phyloP scores from a whole-genome alignment of 2,329 filamentous ascomycete species.

The Leptographium lundbergii region DNA sequence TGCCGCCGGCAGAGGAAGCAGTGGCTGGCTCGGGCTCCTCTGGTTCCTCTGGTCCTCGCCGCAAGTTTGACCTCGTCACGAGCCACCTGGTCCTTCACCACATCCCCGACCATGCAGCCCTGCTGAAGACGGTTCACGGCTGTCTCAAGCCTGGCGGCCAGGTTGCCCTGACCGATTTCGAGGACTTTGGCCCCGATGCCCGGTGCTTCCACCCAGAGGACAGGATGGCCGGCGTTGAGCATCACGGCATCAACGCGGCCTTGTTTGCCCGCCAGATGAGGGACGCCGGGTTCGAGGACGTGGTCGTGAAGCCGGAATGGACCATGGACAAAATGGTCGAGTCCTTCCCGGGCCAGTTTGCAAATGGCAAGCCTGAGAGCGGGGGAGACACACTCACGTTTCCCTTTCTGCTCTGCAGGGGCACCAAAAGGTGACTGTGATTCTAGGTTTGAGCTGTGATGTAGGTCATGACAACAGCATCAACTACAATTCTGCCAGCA shows the following conservation, averaged over 20 bases:
- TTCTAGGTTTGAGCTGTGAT: too few species aligned
- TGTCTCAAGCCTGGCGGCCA: constrained; percentile 33
- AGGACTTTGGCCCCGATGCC: constrained; percentile 40
- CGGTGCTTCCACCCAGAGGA: constrained; percentile 36
- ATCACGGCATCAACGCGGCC: constrained; percentile 33
- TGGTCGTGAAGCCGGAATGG: constrained; percentile 34
- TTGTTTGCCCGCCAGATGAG: constrained; percentile 29
- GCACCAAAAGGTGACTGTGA: constrained; percentile 13
- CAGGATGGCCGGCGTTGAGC: constrained; percentile 40
- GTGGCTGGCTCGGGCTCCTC: too few species aligned
- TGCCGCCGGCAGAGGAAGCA: constrained; percentile 21
- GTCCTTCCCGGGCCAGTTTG: constrained; percentile 26
- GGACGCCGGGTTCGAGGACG: constrained; percentile 34
- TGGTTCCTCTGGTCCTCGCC: constrained; percentile 12
- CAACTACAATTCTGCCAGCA: too few species aligned
- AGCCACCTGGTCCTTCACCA: constrained; percentile 45
- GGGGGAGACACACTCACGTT: constrained; percentile 21
- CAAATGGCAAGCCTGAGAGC: constrained; percentile 11
- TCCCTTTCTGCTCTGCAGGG: constrained; percentile 25
- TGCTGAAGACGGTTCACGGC: constrained; percentile 32
- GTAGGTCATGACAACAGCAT: background rate
- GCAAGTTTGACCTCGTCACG: constrained; percentile 37
- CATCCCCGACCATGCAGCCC: constrained; percentile 28
- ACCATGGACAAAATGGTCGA: constrained; percentile 37
- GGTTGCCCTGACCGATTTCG: constrained; percentile 43